Conservation (phyloP, 2,329 filamentous ascomycete genomes). For the Aspergillus fructus region DNA sequence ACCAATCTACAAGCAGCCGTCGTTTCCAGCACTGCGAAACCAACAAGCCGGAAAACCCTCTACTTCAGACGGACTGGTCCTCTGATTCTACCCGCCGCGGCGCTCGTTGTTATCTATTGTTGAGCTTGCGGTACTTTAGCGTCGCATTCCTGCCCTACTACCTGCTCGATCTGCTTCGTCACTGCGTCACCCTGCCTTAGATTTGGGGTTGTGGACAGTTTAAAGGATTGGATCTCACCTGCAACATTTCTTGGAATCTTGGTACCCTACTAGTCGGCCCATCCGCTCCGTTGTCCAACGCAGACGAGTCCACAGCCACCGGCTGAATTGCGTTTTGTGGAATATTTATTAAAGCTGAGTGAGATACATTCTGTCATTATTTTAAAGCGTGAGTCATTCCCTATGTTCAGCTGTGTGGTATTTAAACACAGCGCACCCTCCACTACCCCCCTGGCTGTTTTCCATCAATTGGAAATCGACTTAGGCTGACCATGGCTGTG, state of each 20-base stretch:
- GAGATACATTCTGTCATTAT: conserved; percentile 7
- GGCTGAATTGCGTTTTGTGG: conserved; percentile 11
- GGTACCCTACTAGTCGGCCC: conserved; percentile 20
- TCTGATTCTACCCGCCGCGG: conserved; percentile 18
- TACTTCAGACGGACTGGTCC: conserved; percentile 19
- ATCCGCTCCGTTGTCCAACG: conserved; percentile 18
- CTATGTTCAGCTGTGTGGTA: not conserved
- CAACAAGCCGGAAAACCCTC: conserved; percentile 11
- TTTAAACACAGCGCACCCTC: not conserved
- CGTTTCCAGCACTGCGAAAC: conserved; percentile 3
- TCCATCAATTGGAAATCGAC: not conserved
- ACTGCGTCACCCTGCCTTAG: conserved; percentile 22
- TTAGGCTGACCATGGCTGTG: conserved; percentile 30
- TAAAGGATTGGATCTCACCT: conserved; percentile 39
- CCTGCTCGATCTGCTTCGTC: conserved; percentile 20
- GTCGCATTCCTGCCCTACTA: conserved; percentile 29
- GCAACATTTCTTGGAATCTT: conserved; percentile 29
- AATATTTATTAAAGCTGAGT: conserved; percentile 4
- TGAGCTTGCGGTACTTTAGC: conserved; percentile 19
- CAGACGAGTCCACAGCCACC: conserved; percentile 16
- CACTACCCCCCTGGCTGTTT: not conserved
- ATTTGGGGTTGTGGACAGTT: conserved; percentile 26
- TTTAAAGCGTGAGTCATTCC: conserved; percentile 12
- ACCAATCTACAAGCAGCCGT: not conserved
- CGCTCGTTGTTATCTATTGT: conserved; percentile 20